Evolutionary conservation across 179 eudicot genomes (phyloP).

Genomic region (Drosera spatulata): DNA sequence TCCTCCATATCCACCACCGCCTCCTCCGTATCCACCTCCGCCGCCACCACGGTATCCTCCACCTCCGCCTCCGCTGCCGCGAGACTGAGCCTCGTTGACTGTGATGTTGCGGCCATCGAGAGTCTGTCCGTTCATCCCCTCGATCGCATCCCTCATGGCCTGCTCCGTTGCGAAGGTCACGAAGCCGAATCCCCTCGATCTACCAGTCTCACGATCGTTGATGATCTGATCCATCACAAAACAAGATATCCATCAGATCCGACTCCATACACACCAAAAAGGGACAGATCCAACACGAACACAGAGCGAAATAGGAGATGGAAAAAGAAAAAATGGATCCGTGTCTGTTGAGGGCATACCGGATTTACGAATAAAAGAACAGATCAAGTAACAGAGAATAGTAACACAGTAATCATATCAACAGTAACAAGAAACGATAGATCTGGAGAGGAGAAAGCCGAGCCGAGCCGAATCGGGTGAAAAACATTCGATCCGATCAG

Average conservation of each 20-base stretch:
- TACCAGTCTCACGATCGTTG: conserved; percentile 77
- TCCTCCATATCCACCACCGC: conserved; percentile 26
- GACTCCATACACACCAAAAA: neutral
- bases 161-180: no score
- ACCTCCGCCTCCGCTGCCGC: conserved; percentile 43
- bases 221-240: conserved; percentile 40
- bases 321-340: conserved; percentile 24
- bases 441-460: neutral
- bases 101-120: conserved; percentile 86
- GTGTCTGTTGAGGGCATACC: conserved; percentile 67
- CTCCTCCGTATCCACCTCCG: conserved; percentile 22
- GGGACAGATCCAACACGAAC: neutral
- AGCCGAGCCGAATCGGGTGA: conserved; percentile 1
- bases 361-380: conserved; percentile 28
- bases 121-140: conserved; percentile 25
- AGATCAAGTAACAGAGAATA: conserved; percentile 38
- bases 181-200: conserved; percentile 26
- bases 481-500: neutral
- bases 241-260: conserved; percentile 12
- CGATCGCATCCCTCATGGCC: no score
- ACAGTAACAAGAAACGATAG: conserved; percentile 15
- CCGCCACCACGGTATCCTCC: conserved; percentile 23
- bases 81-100: conserved; percentile 90
- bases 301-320: neutral
- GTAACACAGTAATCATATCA: conserved; percentile 25